These are phyloP conservation scores for Stagonosporopsis tanaceti DNA, from an alignment of 2,329 filamentous ascomycete genomes.

Conservation along the genomic window DNA sequence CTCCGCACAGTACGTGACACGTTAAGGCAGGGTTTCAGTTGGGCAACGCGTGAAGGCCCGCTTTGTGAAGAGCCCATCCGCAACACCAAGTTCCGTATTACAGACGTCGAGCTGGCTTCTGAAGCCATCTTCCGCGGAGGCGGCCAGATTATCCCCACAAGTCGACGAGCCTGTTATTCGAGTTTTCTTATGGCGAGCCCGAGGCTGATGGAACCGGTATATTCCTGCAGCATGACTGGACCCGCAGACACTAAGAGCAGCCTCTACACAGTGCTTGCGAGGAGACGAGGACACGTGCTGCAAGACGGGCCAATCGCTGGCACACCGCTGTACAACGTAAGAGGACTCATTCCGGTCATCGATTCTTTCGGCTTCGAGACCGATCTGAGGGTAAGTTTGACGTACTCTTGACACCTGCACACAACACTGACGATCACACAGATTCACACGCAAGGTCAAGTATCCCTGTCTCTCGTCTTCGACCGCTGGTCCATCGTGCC, in stretches of 20 bases:
- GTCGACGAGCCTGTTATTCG: constrained; percentile 90
- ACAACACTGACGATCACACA: constrained; percentile 22
- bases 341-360: constrained; percentile 91
- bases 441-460: constrained; percentile 93
- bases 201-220: constrained; percentile 95
- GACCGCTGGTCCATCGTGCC: constrained; percentile 96
- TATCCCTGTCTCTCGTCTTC: constrained; percentile 89
- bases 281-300: constrained; percentile 89
- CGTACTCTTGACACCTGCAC: background rate
- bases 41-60: constrained; percentile 94
- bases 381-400: constrained; percentile 71
- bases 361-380: constrained; percentile 99
- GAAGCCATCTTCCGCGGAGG: constrained; percentile 95
- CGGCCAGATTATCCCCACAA: constrained; percentile 96
- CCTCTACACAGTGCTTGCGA: constrained; percentile 89
- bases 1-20: constrained; percentile 88
- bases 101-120: constrained; percentile 83
- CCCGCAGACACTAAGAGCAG: constrained; percentile 87
- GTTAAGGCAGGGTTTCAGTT: constrained; percentile 94
- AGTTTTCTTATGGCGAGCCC: constrained; percentile 97
- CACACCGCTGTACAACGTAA: constrained; percentile 90
- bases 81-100: constrained; percentile 97
- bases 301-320: constrained; percentile 94
- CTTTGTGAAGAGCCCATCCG: constrained; percentile 98
- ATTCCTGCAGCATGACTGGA: constrained; percentile 90